Evolutionary conservation across 441 rosid species (phyloP).

Genomic region (Populus hybrid): DNA sequence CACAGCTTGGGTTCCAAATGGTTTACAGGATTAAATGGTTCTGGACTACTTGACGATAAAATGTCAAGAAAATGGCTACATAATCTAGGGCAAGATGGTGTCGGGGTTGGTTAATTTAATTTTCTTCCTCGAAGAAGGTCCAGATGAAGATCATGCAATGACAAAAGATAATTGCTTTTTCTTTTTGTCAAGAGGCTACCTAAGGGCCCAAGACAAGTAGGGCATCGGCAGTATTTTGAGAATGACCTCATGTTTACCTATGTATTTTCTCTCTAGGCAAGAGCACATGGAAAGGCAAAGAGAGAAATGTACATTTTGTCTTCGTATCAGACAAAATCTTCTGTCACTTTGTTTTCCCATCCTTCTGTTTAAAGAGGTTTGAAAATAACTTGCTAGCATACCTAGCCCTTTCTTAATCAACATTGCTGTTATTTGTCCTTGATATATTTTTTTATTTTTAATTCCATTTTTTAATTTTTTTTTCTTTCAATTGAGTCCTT

Average conservation of each 20-base stretch:
- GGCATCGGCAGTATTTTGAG: slow-evolving; percentile 20
- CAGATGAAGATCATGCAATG: slow-evolving; percentile 10
- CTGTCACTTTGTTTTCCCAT: slow-evolving; percentile 15
- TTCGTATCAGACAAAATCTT: slow-evolving; percentile 22
- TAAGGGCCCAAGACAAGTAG: slow-evolving; percentile 23
- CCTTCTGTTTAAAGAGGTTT: neutral
- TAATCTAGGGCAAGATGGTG: neutral
- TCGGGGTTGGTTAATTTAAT: slow-evolving; percentile 4
- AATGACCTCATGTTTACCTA: slow-evolving; percentile 13
- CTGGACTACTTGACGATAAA: neutral
- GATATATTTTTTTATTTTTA: no score
- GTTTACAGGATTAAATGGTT: slow-evolving; percentile 14
- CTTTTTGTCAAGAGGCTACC: slow-evolving; percentile 28
- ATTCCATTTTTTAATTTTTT: no score
- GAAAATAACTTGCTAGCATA: neutral
- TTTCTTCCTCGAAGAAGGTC: neutral
- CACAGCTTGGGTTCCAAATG: slow-evolving; percentile 47
- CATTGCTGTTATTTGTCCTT: neutral
- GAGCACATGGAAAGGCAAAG: slow-evolving; percentile 22
- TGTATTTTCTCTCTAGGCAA: slow-evolving; percentile 10
- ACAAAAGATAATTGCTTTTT: slow-evolving; percentile 17
- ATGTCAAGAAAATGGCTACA: neutral
- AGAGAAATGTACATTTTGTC: slow-evolving; percentile 25
- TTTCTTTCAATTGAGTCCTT: no score
- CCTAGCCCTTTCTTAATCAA: slow-evolving; percentile 7